These are phyloP conservation scores for Naumovozyma castellii DNA, from an alignment of 805 yeast species.

Conservation along the genomic window DNA sequence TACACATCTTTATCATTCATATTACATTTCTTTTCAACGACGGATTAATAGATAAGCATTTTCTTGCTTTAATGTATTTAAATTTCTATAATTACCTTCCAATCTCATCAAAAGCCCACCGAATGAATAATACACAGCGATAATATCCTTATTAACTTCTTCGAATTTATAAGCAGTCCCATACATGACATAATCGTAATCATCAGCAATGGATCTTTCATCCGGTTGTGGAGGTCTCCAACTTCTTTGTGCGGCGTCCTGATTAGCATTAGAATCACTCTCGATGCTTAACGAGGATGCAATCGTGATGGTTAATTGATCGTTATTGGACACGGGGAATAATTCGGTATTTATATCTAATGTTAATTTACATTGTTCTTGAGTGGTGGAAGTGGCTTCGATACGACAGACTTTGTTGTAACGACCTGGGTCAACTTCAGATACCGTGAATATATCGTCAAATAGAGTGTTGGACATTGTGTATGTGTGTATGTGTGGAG, in stretches of 20 bases:
- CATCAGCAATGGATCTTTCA: constrained; percentile 85
- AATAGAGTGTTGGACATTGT: constrained; percentile 67
- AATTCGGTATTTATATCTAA: constrained; percentile 86
- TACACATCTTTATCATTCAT: not conserved
- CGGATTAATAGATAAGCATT: constrained; percentile 86
- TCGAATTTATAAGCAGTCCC: constrained; percentile 96
- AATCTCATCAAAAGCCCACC: constrained; percentile 91
- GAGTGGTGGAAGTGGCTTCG: constrained; percentile 76
- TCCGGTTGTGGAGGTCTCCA: constrained; percentile 62
- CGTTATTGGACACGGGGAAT: constrained; percentile 71
- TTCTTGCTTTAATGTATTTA: constrained; percentile 86
- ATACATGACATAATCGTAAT: constrained; percentile 95
- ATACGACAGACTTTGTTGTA: constrained; percentile 88
- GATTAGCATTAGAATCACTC: constrained; percentile 36
- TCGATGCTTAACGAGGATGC: constrained; percentile 64
- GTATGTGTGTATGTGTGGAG: not conserved
- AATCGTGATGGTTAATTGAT: constrained; percentile 74
- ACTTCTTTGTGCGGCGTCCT: constrained; percentile 28
- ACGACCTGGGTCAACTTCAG: constrained; percentile 76
- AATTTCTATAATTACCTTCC: constrained; percentile 88
- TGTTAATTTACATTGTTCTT: constrained; percentile 61
- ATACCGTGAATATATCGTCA: constrained; percentile 84
- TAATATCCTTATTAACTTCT: constrained; percentile 56
- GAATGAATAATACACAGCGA: constrained; percentile 87
- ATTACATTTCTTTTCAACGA: constrained; percentile 31